phyloP scores from a whole-genome alignment of 768 basidiomycete species.

The Macrolepiota albuminosa region DNA sequence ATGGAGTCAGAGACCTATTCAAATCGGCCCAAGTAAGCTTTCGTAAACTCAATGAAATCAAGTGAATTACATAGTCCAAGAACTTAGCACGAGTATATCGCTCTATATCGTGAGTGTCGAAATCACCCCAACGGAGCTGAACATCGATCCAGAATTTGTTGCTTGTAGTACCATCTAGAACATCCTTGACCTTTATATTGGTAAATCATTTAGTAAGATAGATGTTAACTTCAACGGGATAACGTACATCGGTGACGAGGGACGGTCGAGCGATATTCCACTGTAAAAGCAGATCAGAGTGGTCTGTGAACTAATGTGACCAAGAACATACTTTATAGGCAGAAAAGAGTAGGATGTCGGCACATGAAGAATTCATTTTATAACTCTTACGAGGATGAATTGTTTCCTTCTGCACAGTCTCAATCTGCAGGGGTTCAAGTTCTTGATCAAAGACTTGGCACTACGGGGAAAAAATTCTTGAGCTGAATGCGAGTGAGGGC shows the following conservation, averaged over 20 bases:
- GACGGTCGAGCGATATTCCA: constrained; percentile 99
- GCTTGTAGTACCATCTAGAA: constrained; percentile 94
- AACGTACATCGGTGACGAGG: constrained; percentile 83
- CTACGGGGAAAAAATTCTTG: constrained; percentile 23
- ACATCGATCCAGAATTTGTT: constrained; percentile 99
- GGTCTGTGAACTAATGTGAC: background rate
- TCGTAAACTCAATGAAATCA: background rate
- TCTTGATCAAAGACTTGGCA: constrained; percentile 99
- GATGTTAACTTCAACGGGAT: background rate
- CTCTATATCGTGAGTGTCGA: constrained; percentile 98
- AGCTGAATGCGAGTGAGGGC: background rate
- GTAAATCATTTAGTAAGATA: constrained; percentile 5
- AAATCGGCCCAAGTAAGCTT: background rate
- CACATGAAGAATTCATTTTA: constrained; percentile 99
- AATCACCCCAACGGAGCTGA: constrained; percentile 95
- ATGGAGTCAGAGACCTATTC: constrained; percentile 88
- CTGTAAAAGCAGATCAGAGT: constrained; percentile 28
- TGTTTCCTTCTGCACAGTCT: constrained; percentile 99
- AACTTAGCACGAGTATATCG: constrained; percentile 98
- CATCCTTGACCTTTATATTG: constrained; percentile 74
- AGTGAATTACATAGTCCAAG: constrained; percentile 80
- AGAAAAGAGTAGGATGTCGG: constrained; percentile 96
- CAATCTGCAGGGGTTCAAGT: constrained; percentile 95
- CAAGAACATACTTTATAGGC: constrained; percentile 62
- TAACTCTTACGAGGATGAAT: constrained; percentile 99